Evolutionary conservation across 139 green algal species (phyloP).

Genomic region (Raphidocelis subcapitata): DNA sequence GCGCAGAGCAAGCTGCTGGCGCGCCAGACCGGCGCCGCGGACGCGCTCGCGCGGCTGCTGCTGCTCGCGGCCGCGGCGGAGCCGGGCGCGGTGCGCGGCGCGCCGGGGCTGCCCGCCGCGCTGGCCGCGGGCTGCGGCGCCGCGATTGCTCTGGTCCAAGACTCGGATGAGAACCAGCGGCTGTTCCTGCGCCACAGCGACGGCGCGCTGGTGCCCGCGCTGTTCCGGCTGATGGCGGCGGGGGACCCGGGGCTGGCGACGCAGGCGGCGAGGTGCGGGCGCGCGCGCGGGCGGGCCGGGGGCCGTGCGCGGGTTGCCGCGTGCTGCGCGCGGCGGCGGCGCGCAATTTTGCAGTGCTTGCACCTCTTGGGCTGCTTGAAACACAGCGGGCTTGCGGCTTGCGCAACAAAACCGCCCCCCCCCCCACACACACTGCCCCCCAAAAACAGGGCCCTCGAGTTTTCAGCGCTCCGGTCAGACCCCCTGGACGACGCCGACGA

Average conservation of each 20-base stretch:
- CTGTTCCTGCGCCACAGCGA: conserved; percentile 20
- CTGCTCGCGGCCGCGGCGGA: conserved; percentile 17
- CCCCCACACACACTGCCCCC: not conserved
- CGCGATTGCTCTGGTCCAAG: conserved; percentile 24
- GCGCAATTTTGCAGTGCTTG: too few relatives aligned
- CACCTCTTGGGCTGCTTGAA: too few relatives aligned
- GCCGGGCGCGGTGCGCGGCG: not conserved
- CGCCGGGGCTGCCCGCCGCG: conserved; percentile 19
- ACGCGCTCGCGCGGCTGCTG: conserved; percentile 31
- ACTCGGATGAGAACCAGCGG: conserved; percentile 37
- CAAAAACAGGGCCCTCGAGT: conserved; percentile 37
- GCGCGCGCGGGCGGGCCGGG: not conserved
- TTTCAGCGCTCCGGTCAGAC: conserved; percentile 20
- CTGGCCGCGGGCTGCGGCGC: conserved; percentile 31
- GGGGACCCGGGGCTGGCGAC: conserved; percentile 1
- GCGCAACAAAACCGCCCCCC: not conserved
- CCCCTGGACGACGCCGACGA: conserved; percentile 10
- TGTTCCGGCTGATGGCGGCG: conserved; percentile 36
- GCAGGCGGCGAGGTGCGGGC: conserved; percentile 3
- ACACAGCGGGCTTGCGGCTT: too few relatives aligned
- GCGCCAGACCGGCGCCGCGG: conserved; percentile 35
- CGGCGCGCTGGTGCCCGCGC: conserved; percentile 28
- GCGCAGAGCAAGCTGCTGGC: conserved; percentile 34
- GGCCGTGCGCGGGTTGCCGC: not conserved
- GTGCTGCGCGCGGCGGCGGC: too few relatives aligned